A percentile compares a stretch with the other conserved stretches of the same genome.
Evolutionary conservation across 495 filamentous ascomycete genomes (phyloP).

Genomic region (Hyaloscypha variabilis): DNA sequence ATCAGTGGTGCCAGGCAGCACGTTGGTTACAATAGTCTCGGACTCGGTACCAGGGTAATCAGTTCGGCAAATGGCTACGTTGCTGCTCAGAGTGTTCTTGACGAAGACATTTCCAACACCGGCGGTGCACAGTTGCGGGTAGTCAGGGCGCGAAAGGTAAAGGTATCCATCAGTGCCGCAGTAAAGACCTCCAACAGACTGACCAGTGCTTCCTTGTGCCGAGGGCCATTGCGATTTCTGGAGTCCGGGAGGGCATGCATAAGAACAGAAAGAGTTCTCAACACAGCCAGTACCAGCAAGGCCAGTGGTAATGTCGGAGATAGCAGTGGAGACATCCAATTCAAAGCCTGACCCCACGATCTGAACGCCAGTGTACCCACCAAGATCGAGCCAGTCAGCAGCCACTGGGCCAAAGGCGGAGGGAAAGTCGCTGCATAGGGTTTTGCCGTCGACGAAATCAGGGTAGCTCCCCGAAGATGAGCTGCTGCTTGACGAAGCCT

Average conservation of each 20-base stretch:
- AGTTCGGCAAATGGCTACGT: slow-evolving; percentile 85
- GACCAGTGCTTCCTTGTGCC: slow-evolving; percentile 75
- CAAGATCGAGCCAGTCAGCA: slow-evolving; percentile 66
- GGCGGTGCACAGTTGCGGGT: slow-evolving; percentile 71
- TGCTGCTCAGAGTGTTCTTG: slow-evolving; percentile 64
- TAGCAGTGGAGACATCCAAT: slow-evolving; percentile 31
- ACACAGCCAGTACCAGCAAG: slow-evolving; percentile 65
- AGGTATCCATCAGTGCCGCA: slow-evolving; percentile 79
- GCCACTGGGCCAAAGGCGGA: slow-evolving; percentile 79
- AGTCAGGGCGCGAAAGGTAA: slow-evolving; percentile 69
- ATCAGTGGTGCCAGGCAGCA: slow-evolving; percentile 54
- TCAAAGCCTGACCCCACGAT: slow-evolving; percentile 40
- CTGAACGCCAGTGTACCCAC: slow-evolving; percentile 85
- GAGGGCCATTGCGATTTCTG: slow-evolving; percentile 92
- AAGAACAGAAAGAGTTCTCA: slow-evolving; percentile 79
- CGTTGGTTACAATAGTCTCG: slow-evolving; percentile 77
- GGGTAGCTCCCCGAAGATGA: slow-evolving; percentile 34
- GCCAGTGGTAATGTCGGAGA: slow-evolving; percentile 62
- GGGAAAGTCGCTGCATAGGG: slow-evolving; percentile 76
- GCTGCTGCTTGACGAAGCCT: slow-evolving; percentile 5
- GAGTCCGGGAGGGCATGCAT: slow-evolving; percentile 89
- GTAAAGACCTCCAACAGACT: slow-evolving; percentile 86
- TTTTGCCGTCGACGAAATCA: slow-evolving; percentile 75
- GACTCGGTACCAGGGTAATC: slow-evolving; percentile 92
- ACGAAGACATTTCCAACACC: slow-evolving; percentile 73